A percentile compares a stretch with the other conserved stretches of the same genome.
Evolutionary conservation across 495 filamentous ascomycete genomes (phyloP).

Genomic region (Aspergillus sclerotiicarbonarius): DNA sequence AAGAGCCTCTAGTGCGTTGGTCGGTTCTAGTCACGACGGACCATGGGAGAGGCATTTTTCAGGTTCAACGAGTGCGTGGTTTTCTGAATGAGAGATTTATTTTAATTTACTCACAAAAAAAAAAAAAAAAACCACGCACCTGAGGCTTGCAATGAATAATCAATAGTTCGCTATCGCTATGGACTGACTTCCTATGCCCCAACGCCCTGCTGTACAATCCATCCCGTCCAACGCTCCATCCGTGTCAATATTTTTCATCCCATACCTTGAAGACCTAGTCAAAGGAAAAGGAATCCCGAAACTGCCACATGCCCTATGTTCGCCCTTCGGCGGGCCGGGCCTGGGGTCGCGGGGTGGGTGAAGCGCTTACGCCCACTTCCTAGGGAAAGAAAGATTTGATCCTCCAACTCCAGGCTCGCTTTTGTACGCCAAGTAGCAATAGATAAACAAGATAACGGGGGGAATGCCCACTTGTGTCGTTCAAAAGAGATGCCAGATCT

Average conservation of each 20-base stretch:
- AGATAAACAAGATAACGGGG: conserved; percentile 13
- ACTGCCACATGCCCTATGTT: conserved; percentile 5
- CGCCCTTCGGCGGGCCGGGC: neutral
- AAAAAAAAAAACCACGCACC: neutral
- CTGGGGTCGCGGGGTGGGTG: conserved; percentile 10
- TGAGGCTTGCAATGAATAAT: neutral
- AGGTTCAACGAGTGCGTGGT: too few species aligned
- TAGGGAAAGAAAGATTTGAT: conserved; percentile 1
- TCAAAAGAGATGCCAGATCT: conserved; percentile 12
- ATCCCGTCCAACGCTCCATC: neutral
- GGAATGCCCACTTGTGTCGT: conserved; percentile 2
- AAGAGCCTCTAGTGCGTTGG: neutral
- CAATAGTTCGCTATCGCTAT: conserved; percentile 16
- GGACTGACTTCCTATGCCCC: conserved; percentile 17
- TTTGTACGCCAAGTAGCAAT: conserved; percentile 21
- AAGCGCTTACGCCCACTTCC: conserved; percentile 12
- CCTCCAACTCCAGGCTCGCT: conserved; percentile 17
- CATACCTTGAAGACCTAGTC: conserved; percentile 6
- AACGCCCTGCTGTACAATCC: conserved; percentile 17
- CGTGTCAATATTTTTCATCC: conserved; percentile 6
- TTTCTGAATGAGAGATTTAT: neutral
- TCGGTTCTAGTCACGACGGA: too few species aligned
- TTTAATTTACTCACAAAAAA: neutral
- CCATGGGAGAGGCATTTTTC: neutral
- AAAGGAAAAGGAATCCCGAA: neutral